Evolutionary conservation across 2,329 filamentous ascomycete species (phyloP), one percentile per base, ranked within the genome.

Genomic region (Trichophyton rubrum): DNA sequence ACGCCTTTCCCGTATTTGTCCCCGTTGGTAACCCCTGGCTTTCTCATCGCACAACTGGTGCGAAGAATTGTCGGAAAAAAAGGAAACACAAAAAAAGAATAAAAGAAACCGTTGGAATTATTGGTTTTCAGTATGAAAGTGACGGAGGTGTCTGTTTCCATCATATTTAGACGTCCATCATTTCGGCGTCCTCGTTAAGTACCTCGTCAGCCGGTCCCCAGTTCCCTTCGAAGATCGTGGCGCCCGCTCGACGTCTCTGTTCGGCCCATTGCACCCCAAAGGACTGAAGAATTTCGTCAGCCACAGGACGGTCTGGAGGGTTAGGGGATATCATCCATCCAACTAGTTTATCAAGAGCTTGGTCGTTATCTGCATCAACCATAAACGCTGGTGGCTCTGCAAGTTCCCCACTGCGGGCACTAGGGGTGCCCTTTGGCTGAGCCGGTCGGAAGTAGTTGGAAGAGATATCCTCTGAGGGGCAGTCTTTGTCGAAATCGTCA

Each of bases 141-240:
- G 24, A 51, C 45, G 22, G 27, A 38, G 13, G 27, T 38, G 6
- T 27, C 1, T 9, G 8, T 8, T 20, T 27, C 41, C 9, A 30
- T 59, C 7, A 4, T 13, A 38, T 59, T 76, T 70, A 79, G 66
- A 80, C 78, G 70, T 86, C 84, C 72, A 84, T 82, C 81, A 85
- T 85, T 71, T 86, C 83, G 53, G 81, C 78, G 70, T 81, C 78
- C 66, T 79, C 78, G 24, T 75, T 76, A 60, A 85, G 75, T 20
- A 85, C 77, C 64, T 85, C 81, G 64, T 85, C 85, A 24, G 81
- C 81, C 35, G 92, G 92, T 3, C 93, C 93, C 88, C 91, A 99
- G 71, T 89, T 93, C 64, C 93, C 93, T 75, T 99, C 93, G 67
- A 88, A 99, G 59, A 99, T 85, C 0, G 90, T 96, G n/a, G 93